Conservation (phyloP, 1,284 basidiomycete genomes). For the Taiwanofungus camphoratus region DNA sequence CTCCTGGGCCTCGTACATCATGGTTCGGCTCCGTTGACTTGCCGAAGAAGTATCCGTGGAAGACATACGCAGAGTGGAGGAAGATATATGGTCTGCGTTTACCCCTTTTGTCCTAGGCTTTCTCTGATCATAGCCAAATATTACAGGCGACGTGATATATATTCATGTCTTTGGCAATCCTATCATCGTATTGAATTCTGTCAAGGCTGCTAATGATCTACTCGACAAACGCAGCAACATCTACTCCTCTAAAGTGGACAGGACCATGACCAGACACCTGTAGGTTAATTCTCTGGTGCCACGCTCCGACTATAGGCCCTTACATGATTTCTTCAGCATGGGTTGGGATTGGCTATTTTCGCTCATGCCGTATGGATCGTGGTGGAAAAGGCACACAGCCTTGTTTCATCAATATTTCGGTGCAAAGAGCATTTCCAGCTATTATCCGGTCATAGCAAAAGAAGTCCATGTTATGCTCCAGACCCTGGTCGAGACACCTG, state of each 20-base stretch:
- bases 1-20: constrained; percentile 37
- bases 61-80: constrained; percentile 41
- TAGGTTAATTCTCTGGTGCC: constrained; percentile 19
- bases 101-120: no score
- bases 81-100: constrained; percentile 33
- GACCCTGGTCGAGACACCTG: constrained; percentile 15
- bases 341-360: constrained; percentile 47
- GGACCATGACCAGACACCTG: constrained; percentile 43
- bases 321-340: constrained; percentile 29
- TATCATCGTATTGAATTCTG: constrained; percentile 22
- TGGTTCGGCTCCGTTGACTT: constrained; percentile 32
- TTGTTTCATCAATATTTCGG: constrained; percentile 42
- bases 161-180: constrained; percentile 30
- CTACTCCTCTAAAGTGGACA: constrained; percentile 38
- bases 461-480: constrained; percentile 31
- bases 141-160: constrained; percentile 17
- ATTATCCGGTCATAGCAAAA: constrained; percentile 33
- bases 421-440: constrained; percentile 23
- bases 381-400: constrained; percentile 38
- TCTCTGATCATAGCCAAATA: no score
- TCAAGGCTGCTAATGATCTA: constrained; percentile 44
- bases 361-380: constrained; percentile 34
- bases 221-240: constrained; percentile 46
- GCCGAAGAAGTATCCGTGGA: constrained; percentile 38
- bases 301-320: neutral